Percentiles rank a stretch among this genome's conserved stretches.
Evolutionary conservation across 169 alveolate genomes (phyloP).

Genomic region (Perkinsus olseni): DNA sequence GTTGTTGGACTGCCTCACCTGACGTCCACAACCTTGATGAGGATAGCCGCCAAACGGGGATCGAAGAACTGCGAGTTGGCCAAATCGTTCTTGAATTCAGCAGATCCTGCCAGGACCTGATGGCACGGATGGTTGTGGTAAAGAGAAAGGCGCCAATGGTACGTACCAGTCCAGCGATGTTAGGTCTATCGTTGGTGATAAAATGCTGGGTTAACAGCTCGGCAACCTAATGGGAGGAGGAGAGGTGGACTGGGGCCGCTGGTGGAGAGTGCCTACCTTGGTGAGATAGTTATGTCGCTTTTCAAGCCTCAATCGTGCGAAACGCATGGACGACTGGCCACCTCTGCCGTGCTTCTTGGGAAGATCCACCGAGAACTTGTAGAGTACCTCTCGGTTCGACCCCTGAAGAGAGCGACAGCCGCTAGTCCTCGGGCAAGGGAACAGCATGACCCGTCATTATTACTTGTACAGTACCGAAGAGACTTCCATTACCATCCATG

Average conservation of each 20-base stretch:
- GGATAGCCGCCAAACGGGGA: slow-evolving; percentile 83
- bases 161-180: slow-evolving; percentile 59
- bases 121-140: not conserved
- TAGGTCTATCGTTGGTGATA: slow-evolving; percentile 88
- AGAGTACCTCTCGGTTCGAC: slow-evolving; percentile 48
- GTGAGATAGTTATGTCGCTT: slow-evolving; percentile 95
- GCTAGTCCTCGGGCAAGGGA: too few species aligned
- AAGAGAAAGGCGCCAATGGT: not conserved
- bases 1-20: not conserved
- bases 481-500: slow-evolving; percentile 96
- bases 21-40: slow-evolving; percentile 91
- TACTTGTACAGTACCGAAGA: slow-evolving; percentile 94
- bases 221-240: slow-evolving; percentile 63
- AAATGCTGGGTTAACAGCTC: slow-evolving; percentile 92
- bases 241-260: not conserved
- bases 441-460: slow-evolving; percentile 33
- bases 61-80: slow-evolving; percentile 85
- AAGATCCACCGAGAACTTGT: slow-evolving; percentile 89
- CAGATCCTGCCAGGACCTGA: slow-evolving; percentile 94
- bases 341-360: slow-evolving; percentile 99
- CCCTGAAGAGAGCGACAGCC: too few species aligned
- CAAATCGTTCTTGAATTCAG: slow-evolving; percentile 95
- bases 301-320: slow-evolving; percentile 98
- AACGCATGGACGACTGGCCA: slow-evolving; percentile 98
- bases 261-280: slow-evolving; percentile 31